Evolutionary conservation across 2,329 filamentous ascomycete genomes (phyloP).

Genomic region (Alternaria dauci): DNA sequence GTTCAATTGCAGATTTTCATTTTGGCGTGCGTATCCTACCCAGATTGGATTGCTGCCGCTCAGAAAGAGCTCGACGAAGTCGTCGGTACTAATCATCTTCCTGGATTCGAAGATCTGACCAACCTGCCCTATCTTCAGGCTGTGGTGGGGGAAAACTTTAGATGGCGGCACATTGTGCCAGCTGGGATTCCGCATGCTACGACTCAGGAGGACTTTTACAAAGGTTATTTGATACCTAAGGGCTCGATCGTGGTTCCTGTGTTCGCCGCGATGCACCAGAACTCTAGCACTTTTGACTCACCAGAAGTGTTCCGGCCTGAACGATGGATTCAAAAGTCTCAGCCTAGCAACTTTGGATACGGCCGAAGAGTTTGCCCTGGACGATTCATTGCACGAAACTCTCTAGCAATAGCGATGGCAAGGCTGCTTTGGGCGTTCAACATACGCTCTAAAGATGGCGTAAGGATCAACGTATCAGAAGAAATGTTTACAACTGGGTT

Average conservation of each 20-base stretch:
- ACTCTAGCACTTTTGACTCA: slow-evolving; percentile 37
- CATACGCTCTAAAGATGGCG: too few species aligned
- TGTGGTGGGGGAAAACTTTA: background rate
- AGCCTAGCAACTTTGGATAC: slow-evolving; percentile 56
- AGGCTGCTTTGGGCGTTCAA: slow-evolving; percentile 55
- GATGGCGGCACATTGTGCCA: background rate
- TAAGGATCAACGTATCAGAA: background rate
- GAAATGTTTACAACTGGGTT: background rate
- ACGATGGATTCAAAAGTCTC: slow-evolving; percentile 37
- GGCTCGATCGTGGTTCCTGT: slow-evolving; percentile 47
- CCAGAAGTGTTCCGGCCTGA: slow-evolving; percentile 49
- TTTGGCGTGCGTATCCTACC: background rate
- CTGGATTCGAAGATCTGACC: background rate
- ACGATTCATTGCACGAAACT: slow-evolving; percentile 41
- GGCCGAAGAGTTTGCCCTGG: slow-evolving; percentile 59
- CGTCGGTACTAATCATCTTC: background rate
- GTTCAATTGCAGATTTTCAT: background rate
- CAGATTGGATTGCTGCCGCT: background rate
- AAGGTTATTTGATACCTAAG: background rate
- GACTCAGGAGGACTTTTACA: background rate
- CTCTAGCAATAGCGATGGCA: slow-evolving; percentile 1
- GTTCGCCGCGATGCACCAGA: slow-evolving; percentile 45
- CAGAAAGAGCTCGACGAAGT: background rate
- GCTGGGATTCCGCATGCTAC: background rate
- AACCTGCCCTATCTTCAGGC: background rate